Conservation (phyloP, 1,284 basidiomycete genomes). For the Kalmanozyma brasiliensis region DNA sequence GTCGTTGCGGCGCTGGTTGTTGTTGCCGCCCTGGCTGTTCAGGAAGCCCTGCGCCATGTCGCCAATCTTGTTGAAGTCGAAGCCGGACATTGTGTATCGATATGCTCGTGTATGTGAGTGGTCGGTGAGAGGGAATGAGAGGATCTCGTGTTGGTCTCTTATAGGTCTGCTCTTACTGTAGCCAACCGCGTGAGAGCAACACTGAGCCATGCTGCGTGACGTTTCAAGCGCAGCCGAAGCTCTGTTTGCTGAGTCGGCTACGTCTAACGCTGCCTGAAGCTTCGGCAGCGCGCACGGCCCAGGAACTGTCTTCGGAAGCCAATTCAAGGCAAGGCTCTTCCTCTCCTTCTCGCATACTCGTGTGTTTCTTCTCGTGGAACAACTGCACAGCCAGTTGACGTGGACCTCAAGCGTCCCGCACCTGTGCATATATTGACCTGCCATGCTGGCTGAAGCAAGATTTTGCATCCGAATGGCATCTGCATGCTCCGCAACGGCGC, state of each 20-base stretch:
- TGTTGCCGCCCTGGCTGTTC: slow-evolving; percentile 36
- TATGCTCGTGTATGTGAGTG: not conserved
- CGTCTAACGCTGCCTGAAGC: not conserved
- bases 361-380: too few species aligned
- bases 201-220: too few species aligned
- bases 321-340: too few species aligned
- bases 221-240: not conserved
- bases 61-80: slow-evolving; percentile 43
- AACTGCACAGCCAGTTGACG: too few species aligned
- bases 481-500: slow-evolving; percentile 3
- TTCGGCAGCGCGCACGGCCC: slow-evolving; percentile 15
- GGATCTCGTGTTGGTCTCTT: too few species aligned
- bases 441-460: too few species aligned
- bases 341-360: too few species aligned
- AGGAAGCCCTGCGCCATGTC: slow-evolving; percentile 45
- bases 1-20: slow-evolving; percentile 12
- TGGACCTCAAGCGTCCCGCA: too few species aligned
- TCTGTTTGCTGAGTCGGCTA: too few species aligned
- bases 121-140: too few species aligned
- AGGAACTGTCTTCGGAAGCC: not conserved
- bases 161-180: not conserved
- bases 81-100: slow-evolving; percentile 32
- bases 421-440: too few species aligned
- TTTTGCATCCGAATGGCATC: too few species aligned
- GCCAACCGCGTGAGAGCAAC: not conserved